A percentile compares a stretch with the other conserved stretches of the same genome.
Evolutionary conservation across 2,329 filamentous ascomycete genomes (phyloP).

Genomic region (Epichloe gansuensis): DNA sequence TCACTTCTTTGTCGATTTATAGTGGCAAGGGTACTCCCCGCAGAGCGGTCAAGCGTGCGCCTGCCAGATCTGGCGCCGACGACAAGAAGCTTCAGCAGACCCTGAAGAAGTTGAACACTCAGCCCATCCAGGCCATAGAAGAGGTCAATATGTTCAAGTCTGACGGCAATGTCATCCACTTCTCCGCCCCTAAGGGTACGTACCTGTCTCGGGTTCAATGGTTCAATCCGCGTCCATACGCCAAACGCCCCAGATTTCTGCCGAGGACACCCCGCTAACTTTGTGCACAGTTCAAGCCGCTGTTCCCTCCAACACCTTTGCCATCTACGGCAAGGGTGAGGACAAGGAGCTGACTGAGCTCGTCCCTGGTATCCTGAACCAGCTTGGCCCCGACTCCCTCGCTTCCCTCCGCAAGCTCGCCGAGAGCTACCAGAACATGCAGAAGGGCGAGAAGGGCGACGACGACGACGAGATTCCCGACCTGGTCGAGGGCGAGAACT

Average conservation of each 20-base stretch:
- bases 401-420: conserved; percentile 96
- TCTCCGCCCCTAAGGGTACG: conserved; percentile 91
- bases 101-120: conserved; percentile 98
- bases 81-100: conserved; percentile 99
- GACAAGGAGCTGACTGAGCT: conserved; percentile 99
- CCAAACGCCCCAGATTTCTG: neutral
- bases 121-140: conserved; percentile 98
- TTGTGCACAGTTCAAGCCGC: conserved; percentile 70
- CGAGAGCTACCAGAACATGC: conserved; percentile 98
- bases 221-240: neutral
- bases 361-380: conserved; percentile 97
- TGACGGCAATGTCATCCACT: conserved; percentile 99
- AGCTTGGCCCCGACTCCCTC: conserved; percentile 95
- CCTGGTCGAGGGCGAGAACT: conserved; percentile 92
- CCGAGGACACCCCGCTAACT: neutral
- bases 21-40: conserved; percentile 96
- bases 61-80: conserved; percentile 83
- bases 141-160: conserved; percentile 99
- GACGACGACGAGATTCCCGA: conserved; percentile 97
- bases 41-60: conserved; percentile 96
- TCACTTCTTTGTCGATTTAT: conserved; percentile 9
- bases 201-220: conserved; percentile 10
- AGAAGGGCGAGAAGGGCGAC: conserved; percentile 77
- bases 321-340: conserved; percentile 97
- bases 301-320: conserved; percentile 96